Base-by-base conservation (phyloP, 345 rosid genomes). In the Crucihimalaya himalaica region DNA sequence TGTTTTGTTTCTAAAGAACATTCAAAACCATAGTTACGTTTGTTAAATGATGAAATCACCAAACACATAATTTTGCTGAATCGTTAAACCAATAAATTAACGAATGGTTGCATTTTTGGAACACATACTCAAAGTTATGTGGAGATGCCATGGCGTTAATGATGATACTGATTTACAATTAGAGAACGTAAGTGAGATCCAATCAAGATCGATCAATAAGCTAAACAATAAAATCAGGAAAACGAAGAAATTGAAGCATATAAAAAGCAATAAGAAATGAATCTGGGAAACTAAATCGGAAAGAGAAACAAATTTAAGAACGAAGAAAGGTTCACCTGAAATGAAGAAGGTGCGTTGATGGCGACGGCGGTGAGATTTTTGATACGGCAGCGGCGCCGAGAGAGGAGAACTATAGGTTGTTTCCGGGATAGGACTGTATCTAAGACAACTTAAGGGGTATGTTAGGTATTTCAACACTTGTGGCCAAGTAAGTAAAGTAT, bases 401-500 rank as follows among this genome's bases (percentile, higher is more conserved):
- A 29, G 19, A 28, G 28, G n/a, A n/a, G n/a, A 28, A 28, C 5
- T n/a, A 12, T 15, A n/a, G 12, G 56, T 21, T 57, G 52, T 12
- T n/a, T 39, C 3, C 1, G 46, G 56, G 16, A 45, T 15, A 5
- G 20, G 34, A 14, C 8, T 14, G 25, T 29, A 43, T 43, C 0
- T 5, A 12, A n/a, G 11, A 14, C 2, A 9, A 23, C 5, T 4
- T 0, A 3, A 27, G 51, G 73, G 72, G 66, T 56, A 56, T 0
- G 34, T 34, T n/a, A 6, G 72, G 66, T 45, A 65, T 65, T 73
- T 46, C 1, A 1, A 1, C 25, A 64, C 25, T 47, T 56, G 1
- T 71, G n/a, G 68, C 43, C 75, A 60, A 61, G 61, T 71, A 71
- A 45, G 51, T 25, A n/a, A 51, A n/a, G n/a, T n/a, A n/a, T n/a